These are phyloP conservation scores for Cystobasidium sp. DNA, from an alignment of 1,284 basidiomycete genomes.

Conservation along the genomic window DNA sequence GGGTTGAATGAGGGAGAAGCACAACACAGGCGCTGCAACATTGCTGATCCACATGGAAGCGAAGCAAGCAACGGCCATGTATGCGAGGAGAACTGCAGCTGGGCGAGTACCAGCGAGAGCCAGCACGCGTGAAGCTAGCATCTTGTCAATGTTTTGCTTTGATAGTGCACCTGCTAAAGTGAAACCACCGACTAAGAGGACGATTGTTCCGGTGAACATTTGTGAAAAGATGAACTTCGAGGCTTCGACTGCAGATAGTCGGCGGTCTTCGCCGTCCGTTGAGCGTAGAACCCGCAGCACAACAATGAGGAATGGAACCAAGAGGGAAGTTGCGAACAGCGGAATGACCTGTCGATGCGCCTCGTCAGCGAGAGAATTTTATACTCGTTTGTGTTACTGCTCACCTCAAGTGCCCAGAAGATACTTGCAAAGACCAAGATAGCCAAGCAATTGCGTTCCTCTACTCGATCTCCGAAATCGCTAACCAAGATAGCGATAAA, in stretches of 20 bases:
- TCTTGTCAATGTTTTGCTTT: conserved; percentile 95
- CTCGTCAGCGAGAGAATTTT: background rate
- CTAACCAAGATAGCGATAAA: conserved; percentile 69
- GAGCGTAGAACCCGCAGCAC: conserved; percentile 78
- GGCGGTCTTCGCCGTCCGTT: conserved; percentile 63
- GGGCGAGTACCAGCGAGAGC: conserved; percentile 87
- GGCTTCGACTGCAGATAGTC: conserved; percentile 71
- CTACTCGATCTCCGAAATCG: conserved; percentile 66
- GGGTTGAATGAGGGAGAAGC: conserved; percentile 96
- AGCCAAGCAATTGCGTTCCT: conserved; percentile 90
- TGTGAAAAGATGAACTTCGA: conserved; percentile 72
- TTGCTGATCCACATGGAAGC: conserved; percentile 99
- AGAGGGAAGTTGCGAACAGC: conserved; percentile 90
- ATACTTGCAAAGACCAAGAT: conserved; percentile 89
- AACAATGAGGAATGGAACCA: conserved; percentile 90
- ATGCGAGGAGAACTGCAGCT: conserved; percentile 82
- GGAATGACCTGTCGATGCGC: conserved; percentile 74
- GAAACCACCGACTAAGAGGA: conserved; percentile 91
- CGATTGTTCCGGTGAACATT: conserved; percentile 85
- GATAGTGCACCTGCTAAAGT: conserved; percentile 95
- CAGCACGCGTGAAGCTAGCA: conserved; percentile 86
- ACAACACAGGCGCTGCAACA: conserved; percentile 94
- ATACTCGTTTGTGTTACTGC: conserved; percentile 46
- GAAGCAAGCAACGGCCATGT: conserved; percentile 97
- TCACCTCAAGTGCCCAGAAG: conserved; percentile 92